phyloP scores from a whole-genome alignment of 495 filamentous ascomycete species.

The Podospora sp. region DNA sequence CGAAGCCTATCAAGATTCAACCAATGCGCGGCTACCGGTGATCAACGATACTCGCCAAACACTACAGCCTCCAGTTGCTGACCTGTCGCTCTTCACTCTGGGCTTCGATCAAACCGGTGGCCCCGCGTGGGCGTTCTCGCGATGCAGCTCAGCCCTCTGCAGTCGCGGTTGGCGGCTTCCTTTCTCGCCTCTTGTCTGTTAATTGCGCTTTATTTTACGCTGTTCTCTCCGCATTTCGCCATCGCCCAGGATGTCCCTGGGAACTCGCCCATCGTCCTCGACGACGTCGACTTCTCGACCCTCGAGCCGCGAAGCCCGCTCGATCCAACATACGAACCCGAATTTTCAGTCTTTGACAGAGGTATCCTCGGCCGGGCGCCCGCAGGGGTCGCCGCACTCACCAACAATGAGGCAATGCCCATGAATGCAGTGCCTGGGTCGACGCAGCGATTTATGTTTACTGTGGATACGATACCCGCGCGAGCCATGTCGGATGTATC shows the following conservation, averaged over 20 bases:
- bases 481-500: conserved; percentile 12
- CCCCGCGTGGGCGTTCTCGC: conserved; percentile 43
- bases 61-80: not conserved
- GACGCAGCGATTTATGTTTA: conserved; percentile 46
- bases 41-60: not conserved
- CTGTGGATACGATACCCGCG: conserved; percentile 18
- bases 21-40: conserved; percentile 3
- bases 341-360: conserved; percentile 61
- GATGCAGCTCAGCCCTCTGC: conserved; percentile 68
- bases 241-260: conserved; percentile 58
- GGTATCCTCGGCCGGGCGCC: conserved; percentile 64
- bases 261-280: conserved; percentile 47
- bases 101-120: conserved; percentile 21
- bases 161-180: conserved; percentile 70
- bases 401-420: conserved; percentile 62
- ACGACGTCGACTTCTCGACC: conserved; percentile 27
- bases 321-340: conserved; percentile 55
- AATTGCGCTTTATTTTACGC: conserved; percentile 56
- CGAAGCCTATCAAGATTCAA: not conserved
- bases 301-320: conserved; percentile 28
- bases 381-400: conserved; percentile 50
- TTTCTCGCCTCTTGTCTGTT: conserved; percentile 58
- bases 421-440: conserved; percentile 60
- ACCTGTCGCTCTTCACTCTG: not conserved
- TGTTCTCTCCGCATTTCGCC: conserved; percentile 59